phyloP scores from a whole-genome alignment of 1,139 yeast species.

The Saccharomyces hybrid region DNA sequence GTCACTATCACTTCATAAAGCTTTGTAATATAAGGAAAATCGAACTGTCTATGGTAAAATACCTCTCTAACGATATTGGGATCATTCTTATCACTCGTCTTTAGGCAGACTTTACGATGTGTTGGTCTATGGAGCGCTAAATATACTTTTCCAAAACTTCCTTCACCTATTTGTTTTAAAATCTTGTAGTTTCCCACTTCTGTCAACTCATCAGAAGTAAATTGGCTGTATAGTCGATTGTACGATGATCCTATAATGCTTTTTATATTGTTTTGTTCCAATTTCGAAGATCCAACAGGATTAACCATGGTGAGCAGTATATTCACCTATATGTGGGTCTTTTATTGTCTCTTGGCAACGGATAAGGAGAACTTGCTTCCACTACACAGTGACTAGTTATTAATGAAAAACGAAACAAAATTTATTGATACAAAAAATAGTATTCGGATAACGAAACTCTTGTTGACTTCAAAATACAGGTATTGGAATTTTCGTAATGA shows the following conservation, averaged over 20 bases:
- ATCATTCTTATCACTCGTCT: conserved; percentile 74
- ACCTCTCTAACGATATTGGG: conserved; percentile 91
- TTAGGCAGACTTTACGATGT: conserved; percentile 70
- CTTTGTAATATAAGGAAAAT: conserved; percentile 76
- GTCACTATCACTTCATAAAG: conserved; percentile 81
- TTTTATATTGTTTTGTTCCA: conserved; percentile 29
- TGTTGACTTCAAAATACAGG: not conserved
- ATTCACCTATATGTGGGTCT: not conserved
- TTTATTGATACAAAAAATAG: not conserved
- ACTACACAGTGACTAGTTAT: not conserved
- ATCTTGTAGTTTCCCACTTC: conserved; percentile 76
- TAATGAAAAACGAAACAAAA: not conserved
- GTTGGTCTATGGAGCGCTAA: conserved; percentile 72
- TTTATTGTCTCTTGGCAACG: not conserved
- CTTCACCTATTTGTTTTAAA: conserved; percentile 71
- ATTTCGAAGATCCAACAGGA: conserved; percentile 11
- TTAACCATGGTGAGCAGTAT: not conserved
- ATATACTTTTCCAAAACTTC: conserved; percentile 88
- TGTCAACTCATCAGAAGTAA: conserved; percentile 44
- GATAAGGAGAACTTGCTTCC: not conserved
- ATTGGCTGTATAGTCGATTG: conserved; percentile 51
- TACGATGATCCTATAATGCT: conserved; percentile 50
- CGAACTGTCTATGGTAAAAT: conserved; percentile 77
- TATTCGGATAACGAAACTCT: not conserved
- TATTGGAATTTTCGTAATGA: not conserved